Percentiles rank a stretch among this genome's conserved stretches.
These are phyloP conservation scores for Diplodia mutila DNA, from an alignment of 2,329 filamentous ascomycete species.

Conservation along the genomic window DNA sequence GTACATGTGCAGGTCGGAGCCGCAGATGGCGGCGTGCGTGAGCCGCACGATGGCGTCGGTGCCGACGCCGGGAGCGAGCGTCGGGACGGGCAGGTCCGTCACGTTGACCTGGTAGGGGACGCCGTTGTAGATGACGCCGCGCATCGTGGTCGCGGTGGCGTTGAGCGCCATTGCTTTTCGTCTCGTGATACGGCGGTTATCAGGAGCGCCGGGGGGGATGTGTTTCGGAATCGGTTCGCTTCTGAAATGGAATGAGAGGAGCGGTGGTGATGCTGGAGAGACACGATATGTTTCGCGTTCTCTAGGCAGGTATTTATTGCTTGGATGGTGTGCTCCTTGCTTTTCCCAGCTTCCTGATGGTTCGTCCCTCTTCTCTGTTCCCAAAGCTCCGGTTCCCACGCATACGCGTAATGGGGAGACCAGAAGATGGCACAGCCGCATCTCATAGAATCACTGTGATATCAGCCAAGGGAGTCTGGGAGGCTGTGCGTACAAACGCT, in stretches of 20 bases:
- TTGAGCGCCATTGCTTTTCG: neutral
- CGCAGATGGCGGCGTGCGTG: conserved; percentile 42
- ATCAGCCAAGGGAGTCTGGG: neutral
- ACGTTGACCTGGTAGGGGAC: conserved; percentile 20
- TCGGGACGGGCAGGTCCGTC: neutral
- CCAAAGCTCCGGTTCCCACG: no score
- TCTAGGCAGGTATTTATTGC: neutral
- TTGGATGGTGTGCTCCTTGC: neutral
- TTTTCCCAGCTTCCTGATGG: neutral
- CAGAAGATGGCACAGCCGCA: neutral
- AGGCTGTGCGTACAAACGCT: neutral
- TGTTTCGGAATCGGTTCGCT: no score
- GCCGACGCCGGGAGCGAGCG: conserved; percentile 23
- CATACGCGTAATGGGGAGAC: neutral
- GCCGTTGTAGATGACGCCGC: neutral
- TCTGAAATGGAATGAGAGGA: no score
- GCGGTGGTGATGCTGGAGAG: no score
- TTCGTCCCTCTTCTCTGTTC: neutral
- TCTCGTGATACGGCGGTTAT: neutral
- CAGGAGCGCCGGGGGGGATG: no score
- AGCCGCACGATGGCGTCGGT: conserved; percentile 45
- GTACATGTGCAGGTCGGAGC: conserved; percentile 44
- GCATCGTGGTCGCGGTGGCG: neutral
- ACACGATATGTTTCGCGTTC: neutral
- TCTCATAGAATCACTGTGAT: neutral